Evolutionary conservation across 1,284 basidiomycete genomes (phyloP).

Genomic region (Ustilago cynodontis): DNA sequence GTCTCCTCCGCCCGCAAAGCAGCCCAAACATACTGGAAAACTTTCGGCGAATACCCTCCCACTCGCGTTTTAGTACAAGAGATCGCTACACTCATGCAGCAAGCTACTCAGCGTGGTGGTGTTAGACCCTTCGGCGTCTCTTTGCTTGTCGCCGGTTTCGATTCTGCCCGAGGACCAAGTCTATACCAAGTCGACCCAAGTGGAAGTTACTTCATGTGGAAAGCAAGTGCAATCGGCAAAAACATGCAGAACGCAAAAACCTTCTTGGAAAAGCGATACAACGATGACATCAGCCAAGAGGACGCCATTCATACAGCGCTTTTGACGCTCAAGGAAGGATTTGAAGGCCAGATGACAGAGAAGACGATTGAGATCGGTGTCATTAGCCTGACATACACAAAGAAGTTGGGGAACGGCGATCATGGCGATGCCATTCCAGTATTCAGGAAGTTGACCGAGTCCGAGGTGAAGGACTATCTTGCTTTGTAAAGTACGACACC

Average conservation of each 20-base stretch:
- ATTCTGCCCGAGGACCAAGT: slow-evolving; percentile 87
- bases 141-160: slow-evolving; percentile 95
- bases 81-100: slow-evolving; percentile 97
- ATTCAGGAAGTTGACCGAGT: slow-evolving; percentile 63
- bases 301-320: slow-evolving; percentile 99
- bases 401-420: slow-evolving; percentile 47
- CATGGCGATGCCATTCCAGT: slow-evolving; percentile 50
- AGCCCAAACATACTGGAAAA: slow-evolving; percentile 98
- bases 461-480: slow-evolving; percentile 64
- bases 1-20: slow-evolving; percentile 95
- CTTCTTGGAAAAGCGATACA: slow-evolving; percentile 97
- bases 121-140: slow-evolving; percentile 98
- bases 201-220: slow-evolving; percentile 95
- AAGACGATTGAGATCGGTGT: slow-evolving; percentile 99
- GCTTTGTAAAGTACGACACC: slow-evolving; percentile 24
- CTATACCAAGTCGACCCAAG: slow-evolving; percentile 99
- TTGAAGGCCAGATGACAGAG: slow-evolving; percentile 99
- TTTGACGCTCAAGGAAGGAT: slow-evolving; percentile 96
- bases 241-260: slow-evolving; percentile 99
- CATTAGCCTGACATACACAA: slow-evolving; percentile 73
- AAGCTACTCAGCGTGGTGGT: slow-evolving; percentile 98
- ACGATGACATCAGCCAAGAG: slow-evolving; percentile 98
- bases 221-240: slow-evolving; percentile 98
- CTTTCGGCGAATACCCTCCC: slow-evolving; percentile 98
- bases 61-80: slow-evolving; percentile 96